Base-by-base conservation (phyloP, 108 stramenopile species). In the Stephanodiscus minutulus region DNA sequence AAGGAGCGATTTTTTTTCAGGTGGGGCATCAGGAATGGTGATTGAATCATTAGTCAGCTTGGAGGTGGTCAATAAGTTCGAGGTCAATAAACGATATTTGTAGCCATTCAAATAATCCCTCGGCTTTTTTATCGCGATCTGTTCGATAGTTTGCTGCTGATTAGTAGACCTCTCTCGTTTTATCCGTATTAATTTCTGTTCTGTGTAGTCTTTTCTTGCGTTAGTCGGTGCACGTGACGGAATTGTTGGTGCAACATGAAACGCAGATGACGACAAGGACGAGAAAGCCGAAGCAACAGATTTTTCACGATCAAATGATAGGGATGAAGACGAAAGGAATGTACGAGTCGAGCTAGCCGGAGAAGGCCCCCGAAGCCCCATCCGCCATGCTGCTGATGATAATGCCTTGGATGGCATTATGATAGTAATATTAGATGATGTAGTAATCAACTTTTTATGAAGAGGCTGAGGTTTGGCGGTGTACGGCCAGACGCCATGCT, bases 41-140 rank as follows among this genome's bases (percentile, higher is more conserved):
- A 71, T 61, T 15, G 48, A 61, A 46, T 70, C 37, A 47, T 71
- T 62, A 53, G 59, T 71, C 29, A 71, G 22, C 39, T 61, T 60
- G 31, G 70, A 60, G n/a, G 70, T 61, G 10, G 46, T 27, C 61
- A 71, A 33, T 44, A 44, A 44, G 15, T 44, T 44, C 3, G 43
- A 11, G 2, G 11, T 44, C 43, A 44, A 44, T 53, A 71, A 37
- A 20, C 70, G 59, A 71, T 71, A 71, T 62, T 71, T 71, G 61
- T 71, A 71, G 1, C 70, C 70, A 50, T 52, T 61, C 31, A 70
- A 49, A 31, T 64, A 17, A 12, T 20, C 48, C 22, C 22, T 61
- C 37, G 12, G 20, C 37, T 58, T 69, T 53, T 27, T 24, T 15
- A 25, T 55, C 22, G 25, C 35, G 24, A 49, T 67, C 25, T 55